A percentile compares a stretch with the other conserved stretches of the same genome.
Conservation (phyloP, 2,329 filamentous ascomycete genomes). For the Botrytis squamosa region DNA sequence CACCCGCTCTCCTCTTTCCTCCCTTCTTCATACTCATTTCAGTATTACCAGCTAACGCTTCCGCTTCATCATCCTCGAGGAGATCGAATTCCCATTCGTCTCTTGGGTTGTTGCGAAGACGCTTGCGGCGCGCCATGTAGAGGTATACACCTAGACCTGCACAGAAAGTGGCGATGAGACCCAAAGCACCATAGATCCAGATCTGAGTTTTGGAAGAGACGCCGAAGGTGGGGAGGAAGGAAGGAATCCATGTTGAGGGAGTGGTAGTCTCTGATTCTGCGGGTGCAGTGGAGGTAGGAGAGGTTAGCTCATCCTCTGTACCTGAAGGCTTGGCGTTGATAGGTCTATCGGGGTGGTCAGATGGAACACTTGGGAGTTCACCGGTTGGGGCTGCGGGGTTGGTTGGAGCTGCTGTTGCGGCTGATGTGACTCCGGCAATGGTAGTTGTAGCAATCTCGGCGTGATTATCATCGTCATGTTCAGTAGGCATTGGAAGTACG, state of each 20-base stretch:
- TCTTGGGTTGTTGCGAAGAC: constrained; percentile 69
- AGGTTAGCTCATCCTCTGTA: constrained; percentile 26
- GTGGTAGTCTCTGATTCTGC: constrained; percentile 36
- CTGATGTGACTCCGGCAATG: constrained; percentile 46
- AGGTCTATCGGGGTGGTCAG: constrained; percentile 65
- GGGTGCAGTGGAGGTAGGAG: constrained; percentile 29
- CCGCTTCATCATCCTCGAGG: constrained; percentile 75
- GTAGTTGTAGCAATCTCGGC: constrained; percentile 65
- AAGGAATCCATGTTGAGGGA: constrained; percentile 64
- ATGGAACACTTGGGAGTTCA: constrained; percentile 46
- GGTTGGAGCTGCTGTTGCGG: constrained; percentile 46
- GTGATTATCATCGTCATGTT: constrained; percentile 81
- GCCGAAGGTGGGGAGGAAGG: constrained; percentile 86
- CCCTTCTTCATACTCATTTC: constrained; percentile 49
- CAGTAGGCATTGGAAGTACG: constrained; percentile 76
- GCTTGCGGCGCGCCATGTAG: constrained; percentile 73
- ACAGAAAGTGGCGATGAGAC: constrained; percentile 85
- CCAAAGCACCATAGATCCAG: constrained; percentile 88
- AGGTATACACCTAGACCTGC: constrained; percentile 77
- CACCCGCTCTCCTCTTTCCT: constrained; percentile 66
- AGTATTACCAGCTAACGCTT: constrained; percentile 49
- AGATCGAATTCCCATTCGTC: constrained; percentile 95
- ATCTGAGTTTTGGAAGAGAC: constrained; percentile 82
- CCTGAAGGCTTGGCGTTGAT: constrained; percentile 44
- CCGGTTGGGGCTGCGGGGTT: constrained; percentile 38